Base-by-base conservation (phyloP, 495 filamentous ascomycete genomes). In the Trichocladium antarcticum region DNA sequence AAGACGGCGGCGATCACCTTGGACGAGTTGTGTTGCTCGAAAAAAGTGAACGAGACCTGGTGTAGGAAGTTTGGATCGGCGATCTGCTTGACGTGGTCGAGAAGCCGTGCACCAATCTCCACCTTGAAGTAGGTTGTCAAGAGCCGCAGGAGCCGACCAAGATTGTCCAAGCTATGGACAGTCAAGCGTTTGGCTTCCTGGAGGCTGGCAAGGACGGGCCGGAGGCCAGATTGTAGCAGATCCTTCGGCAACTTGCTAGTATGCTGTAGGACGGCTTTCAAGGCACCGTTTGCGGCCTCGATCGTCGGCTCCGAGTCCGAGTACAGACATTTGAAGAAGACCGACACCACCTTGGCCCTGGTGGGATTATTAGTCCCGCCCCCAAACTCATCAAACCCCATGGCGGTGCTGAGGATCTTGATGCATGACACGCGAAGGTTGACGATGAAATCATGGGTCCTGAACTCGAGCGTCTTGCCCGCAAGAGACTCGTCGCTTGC, bases 101-200 rank as follows among this genome's bases (percentile, higher is more conserved):
- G 69, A 7, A 99, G 67, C 37, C 89, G 77, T 29, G 87, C 78
- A 6, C 93, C 93, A 40, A 99, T 99, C 61, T 96, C 93, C 2
- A 95, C 90, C 67, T 99, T 99, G 72, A 99, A 99, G 61, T 97
- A 97, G 42, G 93, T 97, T 0, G 93, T 99, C 17, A 99, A 68
- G 0, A 99, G 74, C 22, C 87, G 84, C 49, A 99, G 67, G 5
- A 99, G 75, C 22, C 89, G 80, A 45, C 88, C 89, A 22, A 99
- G 74, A 16, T 94, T 93, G 55, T 97, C 89, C 22, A 99, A 73
- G 2, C 88, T 88, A 54, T 87, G 85, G 16, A 89, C 85, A 42
- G 82, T 95, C 37, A 99, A 66, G 42, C 90, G 80, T 64, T 89
- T 87, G 0, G 89, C 87, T 64, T 99, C 92, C 57, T 95, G 89